Percentiles rank a stretch among this genome's conserved stretches.
Conservation (phyloP, 371 early-diverging fungal genomes). For the Zopfochytrium polystomum region DNA sequence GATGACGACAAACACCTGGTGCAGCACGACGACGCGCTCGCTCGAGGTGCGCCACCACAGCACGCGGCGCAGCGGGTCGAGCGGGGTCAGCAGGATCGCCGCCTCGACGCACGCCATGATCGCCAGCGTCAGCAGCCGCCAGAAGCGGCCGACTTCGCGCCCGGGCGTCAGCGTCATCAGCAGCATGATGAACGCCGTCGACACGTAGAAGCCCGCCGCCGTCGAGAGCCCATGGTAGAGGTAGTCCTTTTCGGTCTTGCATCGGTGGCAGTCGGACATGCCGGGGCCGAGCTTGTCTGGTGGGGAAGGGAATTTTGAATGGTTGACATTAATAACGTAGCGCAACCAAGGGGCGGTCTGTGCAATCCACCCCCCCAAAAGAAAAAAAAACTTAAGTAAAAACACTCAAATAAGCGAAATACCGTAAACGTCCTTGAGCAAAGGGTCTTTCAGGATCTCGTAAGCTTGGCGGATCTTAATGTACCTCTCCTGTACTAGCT, state of each 20-base stretch:
- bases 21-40: conserved; percentile 54
- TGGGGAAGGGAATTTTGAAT: too few relatives aligned
- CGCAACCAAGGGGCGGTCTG: not conserved
- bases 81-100: conserved; percentile 38
- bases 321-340: not conserved
- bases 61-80: conserved; percentile 30
- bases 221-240: conserved; percentile 29
- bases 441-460: conserved; percentile 59
- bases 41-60: conserved; percentile 47
- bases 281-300: conserved; percentile 49
- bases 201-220: conserved; percentile 48
- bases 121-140: conserved; percentile 54
- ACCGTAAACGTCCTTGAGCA: conserved; percentile 59
- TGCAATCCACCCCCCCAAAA: not conserved
- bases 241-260: conserved; percentile 51
- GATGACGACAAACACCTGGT: conserved; percentile 54
- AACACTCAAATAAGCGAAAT: too few relatives aligned
- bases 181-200: conserved; percentile 43
- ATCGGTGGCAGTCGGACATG: conserved; percentile 41
- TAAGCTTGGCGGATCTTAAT: conserved; percentile 60
- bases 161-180: conserved; percentile 54
- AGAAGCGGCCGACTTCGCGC: conserved; percentile 58
- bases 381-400: too few relatives aligned
- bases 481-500: conserved; percentile 37
- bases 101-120: conserved; percentile 50